A percentile compares a stretch with the other conserved stretches of the same genome.
Conservation (phyloP, 1,284 basidiomycete genomes). For the Omphalotus olearius region DNA sequence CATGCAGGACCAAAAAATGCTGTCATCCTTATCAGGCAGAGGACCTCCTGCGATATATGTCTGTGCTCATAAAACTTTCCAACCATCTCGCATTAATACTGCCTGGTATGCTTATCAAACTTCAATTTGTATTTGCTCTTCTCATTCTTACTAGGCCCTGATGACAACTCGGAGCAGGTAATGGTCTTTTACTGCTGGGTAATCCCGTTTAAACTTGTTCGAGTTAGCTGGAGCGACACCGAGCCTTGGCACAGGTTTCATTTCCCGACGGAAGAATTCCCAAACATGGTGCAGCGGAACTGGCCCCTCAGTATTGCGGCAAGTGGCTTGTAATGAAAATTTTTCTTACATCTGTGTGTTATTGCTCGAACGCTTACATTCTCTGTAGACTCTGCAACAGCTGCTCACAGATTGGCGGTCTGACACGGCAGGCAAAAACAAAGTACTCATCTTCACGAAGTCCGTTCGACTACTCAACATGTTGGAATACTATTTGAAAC, state of each 20-base stretch:
- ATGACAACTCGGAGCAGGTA: slow-evolving; percentile 62
- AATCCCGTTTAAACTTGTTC: not conserved
- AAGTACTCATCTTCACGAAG: slow-evolving; percentile 84
- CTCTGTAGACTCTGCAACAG: slow-evolving; percentile 54
- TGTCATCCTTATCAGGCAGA: slow-evolving; percentile 58
- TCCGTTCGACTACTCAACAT: slow-evolving; percentile 80
- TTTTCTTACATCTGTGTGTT: not conserved
- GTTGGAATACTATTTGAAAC: slow-evolving; percentile 66
- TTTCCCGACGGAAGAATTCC: slow-evolving; percentile 55
- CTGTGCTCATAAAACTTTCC: slow-evolving; percentile 76
- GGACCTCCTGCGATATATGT: slow-evolving; percentile 71
- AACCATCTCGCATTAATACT: slow-evolving; percentile 83
- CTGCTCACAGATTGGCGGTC: slow-evolving; percentile 68
- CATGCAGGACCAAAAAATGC: slow-evolving; percentile 56
- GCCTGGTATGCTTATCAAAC: slow-evolving; percentile 44
- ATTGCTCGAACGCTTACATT: not conserved
- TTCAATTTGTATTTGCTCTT: not conserved
- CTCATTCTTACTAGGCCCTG: slow-evolving; percentile 39
- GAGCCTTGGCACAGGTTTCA: slow-evolving; percentile 50
- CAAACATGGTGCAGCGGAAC: slow-evolving; percentile 56
- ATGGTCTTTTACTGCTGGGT: not conserved
- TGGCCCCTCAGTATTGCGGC: slow-evolving; percentile 67
- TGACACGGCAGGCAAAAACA: slow-evolving; percentile 42
- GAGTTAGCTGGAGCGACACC: slow-evolving; percentile 50
- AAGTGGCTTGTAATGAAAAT: slow-evolving; percentile 70